phyloP scores from a whole-genome alignment of 768 basidiomycete genomes.

The Tulasnella sp. region DNA sequence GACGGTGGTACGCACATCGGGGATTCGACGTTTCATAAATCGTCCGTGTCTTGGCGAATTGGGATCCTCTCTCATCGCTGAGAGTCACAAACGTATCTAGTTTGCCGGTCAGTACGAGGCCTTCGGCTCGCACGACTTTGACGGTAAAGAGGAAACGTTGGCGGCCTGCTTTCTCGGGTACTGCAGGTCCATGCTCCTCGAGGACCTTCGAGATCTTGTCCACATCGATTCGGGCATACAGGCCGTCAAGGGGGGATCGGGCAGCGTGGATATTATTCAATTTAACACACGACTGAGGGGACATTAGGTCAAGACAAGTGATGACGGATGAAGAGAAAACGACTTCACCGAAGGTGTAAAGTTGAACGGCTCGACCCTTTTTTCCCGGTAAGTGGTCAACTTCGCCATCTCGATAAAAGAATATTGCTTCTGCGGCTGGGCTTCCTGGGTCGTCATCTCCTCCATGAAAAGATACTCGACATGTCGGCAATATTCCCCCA shows the following conservation, averaged over 20 bases:
- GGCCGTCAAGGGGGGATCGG: slow-evolving; percentile 77
- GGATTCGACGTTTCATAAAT: slow-evolving; percentile 84
- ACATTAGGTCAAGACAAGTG: not conserved
- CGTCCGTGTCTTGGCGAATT: slow-evolving; percentile 88
- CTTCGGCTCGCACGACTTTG: slow-evolving; percentile 87
- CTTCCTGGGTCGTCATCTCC: slow-evolving; percentile 72
- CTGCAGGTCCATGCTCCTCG: slow-evolving; percentile 45
- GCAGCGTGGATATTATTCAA: slow-evolving; percentile 95
- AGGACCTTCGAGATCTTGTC: slow-evolving; percentile 69
- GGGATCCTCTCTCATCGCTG: slow-evolving; percentile 81
- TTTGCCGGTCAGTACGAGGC: slow-evolving; percentile 65
- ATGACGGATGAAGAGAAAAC: not conserved
- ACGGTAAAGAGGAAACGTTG: slow-evolving; percentile 79
- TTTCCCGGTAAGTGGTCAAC: slow-evolving; percentile 68
- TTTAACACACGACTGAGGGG: slow-evolving; percentile 74
- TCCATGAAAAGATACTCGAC: slow-evolving; percentile 82
- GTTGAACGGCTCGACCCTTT: slow-evolving; percentile 89
- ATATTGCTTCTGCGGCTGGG: slow-evolving; percentile 68
- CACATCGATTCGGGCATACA: slow-evolving; percentile 84
- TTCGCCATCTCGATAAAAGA: slow-evolving; percentile 82
- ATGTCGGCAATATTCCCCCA: slow-evolving; percentile 81
- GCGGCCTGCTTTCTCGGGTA: slow-evolving; percentile 55
- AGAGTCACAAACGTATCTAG: slow-evolving; percentile 89
- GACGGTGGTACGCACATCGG: slow-evolving; percentile 50
- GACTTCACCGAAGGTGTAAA: slow-evolving; percentile 53